Evolutionary conservation across 192 early-diverging fungal genomes (phyloP).

Genomic region (Backusella luteola): DNA sequence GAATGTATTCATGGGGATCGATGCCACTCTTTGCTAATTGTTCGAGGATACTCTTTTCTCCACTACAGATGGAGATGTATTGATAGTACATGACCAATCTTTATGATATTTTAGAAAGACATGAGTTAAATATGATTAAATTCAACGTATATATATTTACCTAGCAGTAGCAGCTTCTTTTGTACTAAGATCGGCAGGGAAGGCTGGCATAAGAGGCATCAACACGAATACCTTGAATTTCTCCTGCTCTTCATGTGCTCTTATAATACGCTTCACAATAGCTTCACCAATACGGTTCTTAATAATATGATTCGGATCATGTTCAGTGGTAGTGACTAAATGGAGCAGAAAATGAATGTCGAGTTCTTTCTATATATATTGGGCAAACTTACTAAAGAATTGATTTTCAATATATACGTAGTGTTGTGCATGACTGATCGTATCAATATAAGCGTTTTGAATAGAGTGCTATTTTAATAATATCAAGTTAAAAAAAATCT

Average conservation of each 20-base stretch:
- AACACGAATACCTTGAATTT: conserved; percentile 79
- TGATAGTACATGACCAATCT: conserved; percentile 79
- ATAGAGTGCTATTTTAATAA: conserved; percentile 56
- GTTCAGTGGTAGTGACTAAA: conserved; percentile 48
- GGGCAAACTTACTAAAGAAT: conserved; percentile 68
- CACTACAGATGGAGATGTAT: conserved; percentile 75
- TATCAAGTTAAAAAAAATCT: background rate
- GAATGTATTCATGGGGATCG: conserved; percentile 60
- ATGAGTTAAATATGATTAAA: background rate
- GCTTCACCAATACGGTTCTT: conserved; percentile 85
- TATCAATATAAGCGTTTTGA: conserved; percentile 74
- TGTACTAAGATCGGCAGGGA: conserved; percentile 76
- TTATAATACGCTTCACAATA: conserved; percentile 72
- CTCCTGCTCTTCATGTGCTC: conserved; percentile 61
- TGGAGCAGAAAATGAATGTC: background rate
- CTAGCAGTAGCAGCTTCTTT: conserved; percentile 69
- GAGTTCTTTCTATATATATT: background rate
- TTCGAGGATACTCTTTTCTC: conserved; percentile 64
- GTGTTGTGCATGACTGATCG: conserved; percentile 70
- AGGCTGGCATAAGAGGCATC: conserved; percentile 87
- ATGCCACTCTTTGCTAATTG: conserved; percentile 56
- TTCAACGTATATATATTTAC: background rate
- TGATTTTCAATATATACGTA: conserved; percentile 92
- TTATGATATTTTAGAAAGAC: background rate
- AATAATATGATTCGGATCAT: conserved; percentile 47